Conservation (phyloP, 441 rosid genomes). For the Gossypium trilobum region DNA sequence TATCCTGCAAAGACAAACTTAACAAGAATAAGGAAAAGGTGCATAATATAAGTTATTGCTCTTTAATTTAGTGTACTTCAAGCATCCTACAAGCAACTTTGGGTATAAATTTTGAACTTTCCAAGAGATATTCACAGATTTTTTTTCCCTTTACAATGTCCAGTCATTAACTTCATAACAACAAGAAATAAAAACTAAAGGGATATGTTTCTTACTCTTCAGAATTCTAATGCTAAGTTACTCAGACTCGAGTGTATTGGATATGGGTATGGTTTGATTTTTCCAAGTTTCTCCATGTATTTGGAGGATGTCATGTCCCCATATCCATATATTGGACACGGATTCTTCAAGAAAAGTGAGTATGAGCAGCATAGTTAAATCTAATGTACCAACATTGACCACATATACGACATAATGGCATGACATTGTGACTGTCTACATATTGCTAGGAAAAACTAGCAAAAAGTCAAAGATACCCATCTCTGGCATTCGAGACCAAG, state of each 20-base stretch:
- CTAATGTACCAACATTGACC: neutral
- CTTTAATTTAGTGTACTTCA: neutral
- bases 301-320: too few relatives aligned
- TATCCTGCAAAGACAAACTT: conserved; percentile 40
- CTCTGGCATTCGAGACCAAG: neutral
- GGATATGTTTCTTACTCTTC: too few relatives aligned
- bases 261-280: too few relatives aligned
- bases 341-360: too few relatives aligned
- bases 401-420: neutral
- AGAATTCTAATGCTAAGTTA: too few relatives aligned
- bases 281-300: too few relatives aligned
- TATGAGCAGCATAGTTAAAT: too few relatives aligned
- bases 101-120: neutral
- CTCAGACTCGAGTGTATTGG: too few relatives aligned
- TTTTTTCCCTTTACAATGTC: neutral
- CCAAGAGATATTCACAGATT: neutral
- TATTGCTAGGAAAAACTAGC: neutral
- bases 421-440: neutral
- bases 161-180: neutral
- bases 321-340: too few relatives aligned
- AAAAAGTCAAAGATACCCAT: neutral
- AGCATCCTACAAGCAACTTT: neutral
- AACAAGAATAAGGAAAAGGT: conserved; percentile 10
- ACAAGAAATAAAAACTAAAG: neutral
- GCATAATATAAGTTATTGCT: neutral